These are phyloP conservation scores for Jamesozyma rosinii DNA, from an alignment of 805 yeast species.

Conservation along the genomic window DNA sequence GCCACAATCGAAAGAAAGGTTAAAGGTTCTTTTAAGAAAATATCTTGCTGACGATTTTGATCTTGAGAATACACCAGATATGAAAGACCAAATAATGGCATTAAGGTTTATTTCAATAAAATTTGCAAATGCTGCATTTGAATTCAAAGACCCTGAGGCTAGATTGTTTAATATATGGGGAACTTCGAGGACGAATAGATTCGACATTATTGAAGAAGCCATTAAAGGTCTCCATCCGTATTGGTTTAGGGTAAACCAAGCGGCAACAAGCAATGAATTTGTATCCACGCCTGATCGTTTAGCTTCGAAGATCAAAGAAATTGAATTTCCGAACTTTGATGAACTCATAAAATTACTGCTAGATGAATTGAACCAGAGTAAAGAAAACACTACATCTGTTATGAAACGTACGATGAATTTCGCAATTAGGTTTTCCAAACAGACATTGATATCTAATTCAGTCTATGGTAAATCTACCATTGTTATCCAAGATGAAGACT, in stretches of 20 bases:
- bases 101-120: constrained; percentile 59
- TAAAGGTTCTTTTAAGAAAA: constrained; percentile 34
- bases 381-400: constrained; percentile 19
- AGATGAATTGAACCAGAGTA: constrained; percentile 19
- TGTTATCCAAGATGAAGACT: constrained; percentile 59
- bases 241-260: constrained; percentile 52
- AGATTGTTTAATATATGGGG: constrained; percentile 62
- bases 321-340: constrained; percentile 47
- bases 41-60: constrained; percentile 32
- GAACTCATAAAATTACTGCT: constrained; percentile 31
- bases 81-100: constrained; percentile 34
- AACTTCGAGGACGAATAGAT: constrained; percentile 43
- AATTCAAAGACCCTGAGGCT: constrained; percentile 59
- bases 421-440: constrained; percentile 46
- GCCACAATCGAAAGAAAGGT: constrained; percentile 30
- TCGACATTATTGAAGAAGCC: constrained; percentile 76
- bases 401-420: constrained; percentile 31
- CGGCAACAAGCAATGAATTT: constrained; percentile 32
- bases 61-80: constrained; percentile 15
- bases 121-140: constrained; percentile 52
- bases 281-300: constrained; percentile 36
- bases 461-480: constrained; percentile 43
- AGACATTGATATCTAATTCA: constrained; percentile 59
- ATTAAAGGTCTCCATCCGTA: constrained; percentile 72
- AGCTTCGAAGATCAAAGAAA: constrained; percentile 31